Evolutionary conservation across 768 basidiomycete species (phyloP).

Genomic region (Scleroderma bovista): DNA sequence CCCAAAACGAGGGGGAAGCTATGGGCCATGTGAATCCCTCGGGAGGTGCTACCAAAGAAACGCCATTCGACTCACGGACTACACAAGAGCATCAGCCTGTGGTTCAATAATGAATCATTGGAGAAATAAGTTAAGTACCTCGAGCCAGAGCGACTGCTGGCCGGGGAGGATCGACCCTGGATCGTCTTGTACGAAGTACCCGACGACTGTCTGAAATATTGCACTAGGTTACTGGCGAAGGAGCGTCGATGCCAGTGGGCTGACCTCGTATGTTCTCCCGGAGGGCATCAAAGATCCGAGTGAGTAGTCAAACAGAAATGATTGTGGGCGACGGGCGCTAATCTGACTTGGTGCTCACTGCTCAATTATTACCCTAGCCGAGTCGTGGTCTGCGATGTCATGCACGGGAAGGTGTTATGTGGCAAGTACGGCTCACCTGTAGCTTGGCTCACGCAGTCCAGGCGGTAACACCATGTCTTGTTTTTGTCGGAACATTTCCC

Average conservation of each 20-base stretch:
- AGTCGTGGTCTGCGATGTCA: too few species aligned
- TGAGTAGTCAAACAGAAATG: not conserved
- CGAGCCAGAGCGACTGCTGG: not conserved
- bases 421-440: too few species aligned
- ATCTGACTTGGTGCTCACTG: too few species aligned
- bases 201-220: slow-evolving; percentile 4
- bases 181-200: slow-evolving; percentile 21
- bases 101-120: too few species aligned
- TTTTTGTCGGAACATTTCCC: too few species aligned
- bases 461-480: too few species aligned
- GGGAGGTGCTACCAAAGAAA: not conserved
- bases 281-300: not conserved
- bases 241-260: too few species aligned
- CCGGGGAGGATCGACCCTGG: not conserved
- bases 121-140: not conserved
- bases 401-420: too few species aligned
- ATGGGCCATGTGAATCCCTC: slow-evolving; percentile 1
- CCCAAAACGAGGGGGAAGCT: slow-evolving; percentile 58
- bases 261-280: not conserved
- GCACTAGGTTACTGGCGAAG: not conserved
- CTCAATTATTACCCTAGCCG: too few species aligned
- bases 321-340: too few species aligned
- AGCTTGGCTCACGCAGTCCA: too few species aligned
- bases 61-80: not conserved
- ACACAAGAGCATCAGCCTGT: too few species aligned